Evolutionary conservation across 1,284 basidiomycete genomes (phyloP).

Genomic region (Neolentinus lepideus): DNA sequence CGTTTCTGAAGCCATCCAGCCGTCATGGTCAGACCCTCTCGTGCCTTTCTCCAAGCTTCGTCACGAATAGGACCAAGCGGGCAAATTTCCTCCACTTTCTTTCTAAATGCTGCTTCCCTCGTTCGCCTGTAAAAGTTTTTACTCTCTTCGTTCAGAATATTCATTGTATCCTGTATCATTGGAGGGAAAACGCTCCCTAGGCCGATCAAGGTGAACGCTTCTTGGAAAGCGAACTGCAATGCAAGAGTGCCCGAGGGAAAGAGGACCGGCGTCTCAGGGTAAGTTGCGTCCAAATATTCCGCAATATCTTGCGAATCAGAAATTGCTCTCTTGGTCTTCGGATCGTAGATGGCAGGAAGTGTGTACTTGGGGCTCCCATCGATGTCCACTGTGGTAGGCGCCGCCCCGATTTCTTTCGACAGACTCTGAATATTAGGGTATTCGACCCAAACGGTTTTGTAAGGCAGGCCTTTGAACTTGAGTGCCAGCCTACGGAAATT

Average conservation of each 20-base stretch:
- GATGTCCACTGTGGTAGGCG: slow-evolving; percentile 12
- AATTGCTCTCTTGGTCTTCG: slow-evolving; percentile 17
- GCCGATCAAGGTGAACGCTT: neutral
- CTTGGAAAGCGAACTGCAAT: neutral
- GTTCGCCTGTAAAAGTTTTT: neutral
- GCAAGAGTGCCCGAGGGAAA: slow-evolving; percentile 9
- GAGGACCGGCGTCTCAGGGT: slow-evolving; percentile 19
- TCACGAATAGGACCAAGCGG: neutral
- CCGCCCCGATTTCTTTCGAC: slow-evolving; percentile 20
- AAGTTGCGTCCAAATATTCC: slow-evolving; percentile 25
- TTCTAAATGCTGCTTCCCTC: neutral
- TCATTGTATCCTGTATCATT: neutral
- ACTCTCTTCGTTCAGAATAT: neutral
- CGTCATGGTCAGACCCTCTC: neutral
- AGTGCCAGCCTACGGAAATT: slow-evolving; percentile 19
- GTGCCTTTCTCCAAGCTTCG: neutral
- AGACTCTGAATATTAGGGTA: slow-evolving; percentile 27
- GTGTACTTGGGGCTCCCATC: slow-evolving; percentile 23
- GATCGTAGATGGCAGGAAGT: slow-evolving; percentile 24
- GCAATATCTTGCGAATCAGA: slow-evolving; percentile 26
- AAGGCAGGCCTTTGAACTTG: slow-evolving; percentile 26
- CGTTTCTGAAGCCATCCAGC: neutral
- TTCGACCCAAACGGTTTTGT: slow-evolving; percentile 28
- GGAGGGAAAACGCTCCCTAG: neutral
- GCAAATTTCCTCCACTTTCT: neutral